phyloP scores from a whole-genome alignment of 345 rosid species.

The Cardamine resedifolia region DNA sequence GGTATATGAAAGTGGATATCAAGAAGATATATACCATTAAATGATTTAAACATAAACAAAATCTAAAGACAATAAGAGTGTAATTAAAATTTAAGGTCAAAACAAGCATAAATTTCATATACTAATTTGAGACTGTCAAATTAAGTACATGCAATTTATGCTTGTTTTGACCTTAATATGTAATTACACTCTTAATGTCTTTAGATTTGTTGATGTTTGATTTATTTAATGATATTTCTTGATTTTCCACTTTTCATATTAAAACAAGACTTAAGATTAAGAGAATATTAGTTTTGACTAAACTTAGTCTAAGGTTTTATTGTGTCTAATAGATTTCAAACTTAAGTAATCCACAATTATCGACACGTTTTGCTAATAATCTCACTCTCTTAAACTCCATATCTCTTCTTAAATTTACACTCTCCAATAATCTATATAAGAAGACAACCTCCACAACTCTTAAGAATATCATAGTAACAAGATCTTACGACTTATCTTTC shows the following conservation, averaged over 20 bases:
- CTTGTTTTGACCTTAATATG: not conserved
- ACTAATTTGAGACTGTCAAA: no score
- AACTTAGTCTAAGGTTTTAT: not conserved
- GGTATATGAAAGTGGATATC: conserved; percentile 11
- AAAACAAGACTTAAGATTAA: no score
- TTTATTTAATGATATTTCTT: no score
- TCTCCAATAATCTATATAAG: not conserved
- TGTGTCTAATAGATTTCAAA: conserved; percentile 5
- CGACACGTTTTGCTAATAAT: conserved; percentile 24
- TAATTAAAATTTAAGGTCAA: not conserved
- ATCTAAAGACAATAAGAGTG: conserved; percentile 1
- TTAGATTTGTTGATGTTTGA: conserved; percentile 4
- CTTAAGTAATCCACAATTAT: not conserved
- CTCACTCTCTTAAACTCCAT: conserved; percentile 3
- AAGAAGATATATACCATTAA: conserved; percentile 10
- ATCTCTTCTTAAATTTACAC: not conserved
- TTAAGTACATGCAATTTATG: no score
- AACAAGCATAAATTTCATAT: not conserved
- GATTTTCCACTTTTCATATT: no score
- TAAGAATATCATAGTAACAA: not conserved
- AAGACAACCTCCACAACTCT: not conserved
- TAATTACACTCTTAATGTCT: not conserved
- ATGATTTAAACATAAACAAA: not conserved
- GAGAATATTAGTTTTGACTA: no score
- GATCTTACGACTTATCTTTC: not conserved